A percentile compares a stretch with the other conserved stretches of the same genome.
Conservation (phyloP, 805 yeast species). For the Torulaspora quercuum region DNA sequence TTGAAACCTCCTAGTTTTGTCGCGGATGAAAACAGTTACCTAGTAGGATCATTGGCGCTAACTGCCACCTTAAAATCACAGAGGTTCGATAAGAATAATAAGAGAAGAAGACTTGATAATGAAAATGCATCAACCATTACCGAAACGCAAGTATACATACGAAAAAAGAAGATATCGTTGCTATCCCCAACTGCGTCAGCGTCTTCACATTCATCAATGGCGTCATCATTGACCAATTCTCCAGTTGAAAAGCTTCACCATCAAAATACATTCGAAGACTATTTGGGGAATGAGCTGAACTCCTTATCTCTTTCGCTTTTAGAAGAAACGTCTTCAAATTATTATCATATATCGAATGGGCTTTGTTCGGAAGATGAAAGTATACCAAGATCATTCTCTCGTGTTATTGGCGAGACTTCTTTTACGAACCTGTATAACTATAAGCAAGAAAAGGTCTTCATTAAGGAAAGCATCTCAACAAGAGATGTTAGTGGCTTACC, state of each 20-base stretch:
- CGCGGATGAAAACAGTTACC: constrained; percentile 12
- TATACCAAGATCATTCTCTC: constrained; percentile 16
- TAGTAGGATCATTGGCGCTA: constrained; percentile 25
- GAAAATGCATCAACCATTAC: background rate
- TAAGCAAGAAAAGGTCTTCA: constrained; percentile 4
- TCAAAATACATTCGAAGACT: constrained; percentile 6
- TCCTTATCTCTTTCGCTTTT: constrained; percentile 15
- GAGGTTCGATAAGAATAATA: constrained; percentile 1
- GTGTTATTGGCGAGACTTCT: constrained; percentile 12
- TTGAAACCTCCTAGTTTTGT: constrained; percentile 13
- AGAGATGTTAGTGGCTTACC: constrained; percentile 14
- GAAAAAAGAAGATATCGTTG: background rate
- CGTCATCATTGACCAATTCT: constrained; percentile 1
- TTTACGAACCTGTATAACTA: constrained; percentile 10
- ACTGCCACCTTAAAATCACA: constrained; percentile 13
- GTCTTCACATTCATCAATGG: background rate
- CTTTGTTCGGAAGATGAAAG: constrained; percentile 10
- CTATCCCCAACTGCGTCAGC: background rate
- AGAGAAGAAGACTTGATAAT: constrained; percentile 7
- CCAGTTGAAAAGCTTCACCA: constrained; percentile 1
- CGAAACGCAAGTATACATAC: constrained; percentile 1
- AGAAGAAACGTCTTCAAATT: constrained; percentile 13
- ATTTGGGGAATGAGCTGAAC: constrained; percentile 9
- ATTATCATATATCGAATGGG: constrained; percentile 11
- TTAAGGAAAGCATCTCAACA: constrained; percentile 3